Conservation (phyloP, 306 rosid genomes). For the Cyclanthera cordifolia region DNA sequence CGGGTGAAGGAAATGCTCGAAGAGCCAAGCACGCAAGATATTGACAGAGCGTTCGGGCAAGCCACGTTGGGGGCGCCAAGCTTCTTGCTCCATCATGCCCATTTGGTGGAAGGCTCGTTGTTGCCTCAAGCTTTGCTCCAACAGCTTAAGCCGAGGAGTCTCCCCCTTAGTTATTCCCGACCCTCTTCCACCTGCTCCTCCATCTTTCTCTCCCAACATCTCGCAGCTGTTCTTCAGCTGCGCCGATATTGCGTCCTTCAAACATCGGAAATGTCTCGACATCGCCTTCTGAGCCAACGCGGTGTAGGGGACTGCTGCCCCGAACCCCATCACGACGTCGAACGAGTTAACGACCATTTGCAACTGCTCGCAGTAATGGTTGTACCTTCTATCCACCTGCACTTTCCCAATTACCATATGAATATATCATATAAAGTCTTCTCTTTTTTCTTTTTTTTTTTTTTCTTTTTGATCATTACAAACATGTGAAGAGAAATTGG, state of each 20-base stretch:
- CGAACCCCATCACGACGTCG: slow-evolving; percentile 74
- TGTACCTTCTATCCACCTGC: slow-evolving; percentile 89
- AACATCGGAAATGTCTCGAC: slow-evolving; percentile 87
- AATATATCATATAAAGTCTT: too few relatives aligned
- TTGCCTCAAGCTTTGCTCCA: slow-evolving; percentile 82
- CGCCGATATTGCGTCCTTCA: slow-evolving; percentile 60
- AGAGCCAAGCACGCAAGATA: slow-evolving; percentile 95
- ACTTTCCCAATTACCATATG: not conserved
- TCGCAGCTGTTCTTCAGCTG: slow-evolving; percentile 64
- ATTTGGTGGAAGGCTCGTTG: slow-evolving; percentile 88
- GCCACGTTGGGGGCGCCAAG: slow-evolving; percentile 98
- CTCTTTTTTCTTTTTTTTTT: too few relatives aligned
- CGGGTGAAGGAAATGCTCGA: slow-evolving; percentile 99
- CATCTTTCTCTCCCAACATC: slow-evolving; percentile 79
- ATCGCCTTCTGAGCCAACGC: slow-evolving; percentile 81
- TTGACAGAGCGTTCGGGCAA: slow-evolving; percentile 95
- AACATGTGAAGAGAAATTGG: too few relatives aligned
- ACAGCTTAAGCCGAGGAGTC: slow-evolving; percentile 72
- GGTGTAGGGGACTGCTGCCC: slow-evolving; percentile 84
- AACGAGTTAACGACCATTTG: slow-evolving; percentile 89
- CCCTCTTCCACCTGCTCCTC: slow-evolving; percentile 25
- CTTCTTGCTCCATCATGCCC: slow-evolving; percentile 93
- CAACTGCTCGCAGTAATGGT: slow-evolving; percentile 93
- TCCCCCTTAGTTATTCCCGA: slow-evolving; percentile 85
- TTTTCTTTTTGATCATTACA: too few relatives aligned